Evolutionary conservation across 495 filamentous ascomycete genomes (phyloP), one percentile per base, ranked within the genome.

Genomic region (Annulohypoxylon stygium): DNA sequence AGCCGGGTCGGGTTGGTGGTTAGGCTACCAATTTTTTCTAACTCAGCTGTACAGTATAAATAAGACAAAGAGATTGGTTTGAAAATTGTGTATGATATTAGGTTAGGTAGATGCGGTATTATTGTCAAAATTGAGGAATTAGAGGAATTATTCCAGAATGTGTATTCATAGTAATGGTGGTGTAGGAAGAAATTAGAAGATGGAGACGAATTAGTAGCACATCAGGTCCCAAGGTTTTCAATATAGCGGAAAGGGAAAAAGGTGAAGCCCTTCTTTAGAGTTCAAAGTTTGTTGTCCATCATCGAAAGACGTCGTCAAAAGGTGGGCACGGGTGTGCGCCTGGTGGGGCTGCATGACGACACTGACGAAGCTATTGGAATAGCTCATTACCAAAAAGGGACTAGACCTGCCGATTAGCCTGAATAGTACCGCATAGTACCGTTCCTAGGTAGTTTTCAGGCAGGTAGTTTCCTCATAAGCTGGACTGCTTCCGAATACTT

Each of bases 301-400:
- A 57, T 66, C 61, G 39, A 70, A 65, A 58, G 67, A 67, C 30
- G 69, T 71, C 50, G 60, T 73, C 64, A 65, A 57, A 57, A 69
- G 43, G 51, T 48, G 65, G 58, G 43, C 33, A 63, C 51, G 51
- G 60, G 39, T 64, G 64, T 45, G 30, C n/a, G 34, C 51, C 53
- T 16, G 57, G 61, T 69, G 71, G 71, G 62, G 67, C 23, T 41
- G 16, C 11, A 75, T 75, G 72, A 70, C 72, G 72, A 70, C 72
- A 75, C 63, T 63, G 59, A n/a, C 39, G 67, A 63, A 70, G 71
- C 71, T 74, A 74, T 70, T 75, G 67, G 67, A 70, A 67, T 14
- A 75, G 67, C 67, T 70, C 3, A 12, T 65, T 75, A 34, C 72
- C 39, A 9, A 18, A 75, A 61, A 20, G 4, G 60, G 72, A 70